Evolutionary conservation across 108 stramenopile genomes (phyloP).

Genomic region (Stephanodiscus triporus): DNA sequence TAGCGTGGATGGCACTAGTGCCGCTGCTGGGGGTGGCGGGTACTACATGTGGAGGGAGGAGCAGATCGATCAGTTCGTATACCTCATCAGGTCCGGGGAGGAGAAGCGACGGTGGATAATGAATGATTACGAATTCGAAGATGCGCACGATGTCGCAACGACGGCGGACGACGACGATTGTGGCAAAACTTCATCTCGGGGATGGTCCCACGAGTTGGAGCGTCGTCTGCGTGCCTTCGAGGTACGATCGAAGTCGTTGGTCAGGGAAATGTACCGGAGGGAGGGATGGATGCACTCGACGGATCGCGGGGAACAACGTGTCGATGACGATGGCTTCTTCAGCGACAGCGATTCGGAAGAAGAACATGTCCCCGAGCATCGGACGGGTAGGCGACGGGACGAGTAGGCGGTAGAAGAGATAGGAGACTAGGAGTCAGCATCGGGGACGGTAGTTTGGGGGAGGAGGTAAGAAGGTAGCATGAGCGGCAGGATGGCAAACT

Average conservation of each 20-base stretch:
- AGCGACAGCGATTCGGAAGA: slow-evolving; percentile 27
- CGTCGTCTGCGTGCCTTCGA: slow-evolving; percentile 50
- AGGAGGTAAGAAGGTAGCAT: too few relatives aligned
- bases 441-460: too few relatives aligned
- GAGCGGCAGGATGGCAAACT: too few relatives aligned
- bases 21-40: background rate
- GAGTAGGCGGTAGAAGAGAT: too few relatives aligned
- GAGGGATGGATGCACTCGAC: slow-evolving; percentile 48
- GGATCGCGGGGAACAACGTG: slow-evolving; percentile 23
- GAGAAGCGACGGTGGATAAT: slow-evolving; percentile 78
- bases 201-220: slow-evolving; percentile 60
- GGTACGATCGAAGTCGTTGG: slow-evolving; percentile 26
- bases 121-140: slow-evolving; percentile 80
- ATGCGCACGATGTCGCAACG: slow-evolving; percentile 45
- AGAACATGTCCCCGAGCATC: too few relatives aligned
- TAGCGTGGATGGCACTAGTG: background rate
- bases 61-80: slow-evolving; percentile 67
- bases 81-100: slow-evolving; percentile 75
- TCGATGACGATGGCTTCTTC: slow-evolving; percentile 52
- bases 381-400: too few relatives aligned
- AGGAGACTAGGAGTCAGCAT: too few relatives aligned
- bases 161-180: background rate
- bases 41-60: slow-evolving; percentile 61
- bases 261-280: slow-evolving; percentile 42
- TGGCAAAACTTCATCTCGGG: background rate